These are phyloP conservation scores for Plasmopara viticola DNA, from an alignment of 352 stramenopile species.

Conservation along the genomic window DNA sequence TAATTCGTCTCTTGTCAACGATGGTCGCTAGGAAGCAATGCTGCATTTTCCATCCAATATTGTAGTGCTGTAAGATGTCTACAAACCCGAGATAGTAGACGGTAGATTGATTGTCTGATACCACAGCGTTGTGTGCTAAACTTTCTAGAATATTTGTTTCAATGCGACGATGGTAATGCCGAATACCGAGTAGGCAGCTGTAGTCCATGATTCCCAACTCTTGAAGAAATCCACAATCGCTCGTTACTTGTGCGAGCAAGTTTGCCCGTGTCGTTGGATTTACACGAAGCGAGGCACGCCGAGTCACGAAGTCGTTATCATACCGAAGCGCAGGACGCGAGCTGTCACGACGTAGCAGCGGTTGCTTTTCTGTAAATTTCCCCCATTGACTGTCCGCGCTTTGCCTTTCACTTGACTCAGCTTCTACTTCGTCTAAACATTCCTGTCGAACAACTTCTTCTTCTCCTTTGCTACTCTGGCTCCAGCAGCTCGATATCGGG, in stretches of 20 bases:
- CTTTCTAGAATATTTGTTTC: conserved; percentile 42
- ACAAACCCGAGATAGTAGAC: conserved; percentile 85
- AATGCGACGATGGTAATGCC: conserved; percentile 43
- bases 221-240: conserved; percentile 78
- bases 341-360: conserved; percentile 43
- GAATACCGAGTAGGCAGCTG: conserved; percentile 74
- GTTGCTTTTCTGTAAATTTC: conserved; percentile 43
- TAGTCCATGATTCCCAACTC: conserved; percentile 87
- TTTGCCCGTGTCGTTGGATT: conserved; percentile 69
- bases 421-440: conserved; percentile 19
- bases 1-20: conserved; percentile 73
- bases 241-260: conserved; percentile 72
- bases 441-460: conserved; percentile 16
- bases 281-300: conserved; percentile 56
- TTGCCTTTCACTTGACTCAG: conserved; percentile 23
- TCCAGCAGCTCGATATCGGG: conserved; percentile 35
- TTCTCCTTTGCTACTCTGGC: conserved; percentile 22
- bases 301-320: conserved; percentile 74
- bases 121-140: conserved; percentile 69
- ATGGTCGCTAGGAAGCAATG: conserved; percentile 64
- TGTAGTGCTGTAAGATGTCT: conserved; percentile 84
- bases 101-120: conserved; percentile 58
- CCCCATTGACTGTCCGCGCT: conserved; percentile 28
- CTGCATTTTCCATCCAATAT: conserved; percentile 80
- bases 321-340: conserved; percentile 62